phyloP scores from a whole-genome alignment of 164 flowering plant genomes.

The Annona cherimola region DNA sequence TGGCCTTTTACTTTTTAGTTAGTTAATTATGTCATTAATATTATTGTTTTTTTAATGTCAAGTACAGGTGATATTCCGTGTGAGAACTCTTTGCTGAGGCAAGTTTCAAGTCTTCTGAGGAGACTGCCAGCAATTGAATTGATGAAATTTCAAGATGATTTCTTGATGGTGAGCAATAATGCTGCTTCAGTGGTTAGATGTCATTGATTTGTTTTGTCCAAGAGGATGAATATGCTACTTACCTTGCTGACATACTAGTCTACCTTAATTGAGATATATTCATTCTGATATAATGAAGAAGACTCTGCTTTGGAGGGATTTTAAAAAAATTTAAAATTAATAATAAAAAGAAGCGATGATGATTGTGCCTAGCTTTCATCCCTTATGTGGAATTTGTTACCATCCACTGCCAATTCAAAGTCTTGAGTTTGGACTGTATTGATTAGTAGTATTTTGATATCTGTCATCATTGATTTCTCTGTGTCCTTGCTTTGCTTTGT shows the following conservation, averaged over 20 bases:
- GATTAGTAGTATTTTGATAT: not conserved
- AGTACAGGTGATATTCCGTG: slow-evolving; percentile 74
- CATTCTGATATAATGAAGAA: too few relatives aligned
- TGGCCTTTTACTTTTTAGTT: not conserved
- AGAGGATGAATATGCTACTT: not conserved
- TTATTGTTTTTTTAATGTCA: not conserved
- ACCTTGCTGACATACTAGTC: too few relatives aligned
- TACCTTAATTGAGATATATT: too few relatives aligned
- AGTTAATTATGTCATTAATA: not conserved
- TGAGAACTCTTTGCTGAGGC: slow-evolving; percentile 81
- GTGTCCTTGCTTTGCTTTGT: slow-evolving; percentile 5
- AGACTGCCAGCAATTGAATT: slow-evolving; percentile 91
- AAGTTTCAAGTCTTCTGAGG: slow-evolving; percentile 87
- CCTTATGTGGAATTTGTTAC: too few relatives aligned
- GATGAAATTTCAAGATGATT: slow-evolving; percentile 89
- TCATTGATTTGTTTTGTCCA: not conserved
- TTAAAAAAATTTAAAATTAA: not conserved
- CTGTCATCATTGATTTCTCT: not conserved
- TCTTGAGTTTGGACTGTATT: not conserved
- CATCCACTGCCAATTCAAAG: too few relatives aligned
- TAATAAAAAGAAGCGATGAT: not conserved
- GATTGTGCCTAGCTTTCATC: too few relatives aligned
- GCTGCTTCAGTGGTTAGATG: not conserved
- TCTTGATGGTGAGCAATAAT: slow-evolving; percentile 67
- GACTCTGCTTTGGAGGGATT: not conserved